Evolutionary conservation across 2,329 filamentous ascomycete genomes (phyloP), one percentile per base, ranked within the genome.

Genomic region (Cylindrodendrum hubeiense): DNA sequence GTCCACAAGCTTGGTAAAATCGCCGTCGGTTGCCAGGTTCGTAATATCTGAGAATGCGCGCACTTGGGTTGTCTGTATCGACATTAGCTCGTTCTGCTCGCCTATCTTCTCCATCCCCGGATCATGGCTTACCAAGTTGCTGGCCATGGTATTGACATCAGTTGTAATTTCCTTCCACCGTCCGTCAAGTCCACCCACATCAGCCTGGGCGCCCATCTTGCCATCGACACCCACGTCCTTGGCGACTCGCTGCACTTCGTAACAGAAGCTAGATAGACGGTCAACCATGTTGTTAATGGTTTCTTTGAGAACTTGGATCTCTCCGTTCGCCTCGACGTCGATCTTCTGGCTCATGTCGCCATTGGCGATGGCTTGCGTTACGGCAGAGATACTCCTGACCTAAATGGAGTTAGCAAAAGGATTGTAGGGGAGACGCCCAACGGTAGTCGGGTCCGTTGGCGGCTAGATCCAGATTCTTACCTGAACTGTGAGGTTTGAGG

Each of bases 271-370:
- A 65, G 96, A 97, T 54, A 99, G 84, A 68, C 95, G 90, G 78
- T 95, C 95, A 70, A 98, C 95, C 95, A 98, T 98, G 89, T 98
- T 95, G 79, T 98, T 98, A 83, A 98, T 97, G 46, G 95, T 98
- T 76, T 97, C 94, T 78, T 98, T 98, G 56, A 98, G 83, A 3
- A 97, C 91, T 69, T 96, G 88, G 69, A 98, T 97, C 80, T 98
- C 95, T 81, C 95, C 95, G 80, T 95, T 94, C 58, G 95, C 95
- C 74, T 97, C 92, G 8, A 98, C 95, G 70, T 97, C 93, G 74
- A 98, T 97, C 82, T 96, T 96, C 79, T 95, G 93, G 80, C 93
- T 97, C 89, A 98, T 94, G 81, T 98, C 94, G 76, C 95, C 95
- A 77, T 96, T 94, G 70, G 95, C 95, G 80, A 97, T 97, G 70